A percentile compares a stretch with the other conserved stretches of the same genome.
Conservation (phyloP, 2,329 filamentous ascomycete species). For the Stagonosporopsis cucurbitacearum region DNA sequence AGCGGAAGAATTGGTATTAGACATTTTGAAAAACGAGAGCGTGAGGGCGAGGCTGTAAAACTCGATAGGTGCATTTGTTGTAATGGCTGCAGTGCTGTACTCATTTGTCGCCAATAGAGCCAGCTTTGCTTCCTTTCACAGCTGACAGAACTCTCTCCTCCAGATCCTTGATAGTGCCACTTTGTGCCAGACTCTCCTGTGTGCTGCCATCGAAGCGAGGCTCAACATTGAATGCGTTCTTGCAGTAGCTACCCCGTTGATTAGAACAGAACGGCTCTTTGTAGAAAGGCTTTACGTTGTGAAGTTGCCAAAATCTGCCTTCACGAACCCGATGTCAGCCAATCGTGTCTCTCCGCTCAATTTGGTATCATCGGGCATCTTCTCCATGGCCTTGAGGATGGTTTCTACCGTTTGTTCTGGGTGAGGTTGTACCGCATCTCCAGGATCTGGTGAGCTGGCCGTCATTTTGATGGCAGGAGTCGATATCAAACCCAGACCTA, state of each 20-base stretch:
- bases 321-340: constrained; percentile 10
- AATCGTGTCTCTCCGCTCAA: constrained; percentile 4
- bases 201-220: constrained; percentile 5
- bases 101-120: constrained; percentile 6
- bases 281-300: neutral
- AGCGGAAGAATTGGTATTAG: constrained; percentile 49
- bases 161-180: constrained; percentile 5
- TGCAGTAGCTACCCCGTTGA: neutral
- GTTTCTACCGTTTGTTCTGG: constrained; percentile 8
- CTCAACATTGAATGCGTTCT: constrained; percentile 13
- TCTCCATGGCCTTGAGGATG: constrained; percentile 16
- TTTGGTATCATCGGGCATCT: constrained; percentile 7
- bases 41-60: constrained; percentile 17
- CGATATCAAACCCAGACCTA: neutral
- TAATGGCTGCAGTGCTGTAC: neutral
- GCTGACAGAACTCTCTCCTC: constrained; percentile 7
- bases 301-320: constrained; percentile 11
- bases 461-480: neutral
- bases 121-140: constrained; percentile 1
- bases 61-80: neutral
- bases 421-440: constrained; percentile 1
- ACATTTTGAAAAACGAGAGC: constrained; percentile 25
- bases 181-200: constrained; percentile 9
- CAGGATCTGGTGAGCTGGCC: constrained; percentile 1
- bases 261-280: neutral